These are phyloP conservation scores for Citrullus amarus DNA, from an alignment of 306 rosid species.

Conservation along the genomic window DNA sequence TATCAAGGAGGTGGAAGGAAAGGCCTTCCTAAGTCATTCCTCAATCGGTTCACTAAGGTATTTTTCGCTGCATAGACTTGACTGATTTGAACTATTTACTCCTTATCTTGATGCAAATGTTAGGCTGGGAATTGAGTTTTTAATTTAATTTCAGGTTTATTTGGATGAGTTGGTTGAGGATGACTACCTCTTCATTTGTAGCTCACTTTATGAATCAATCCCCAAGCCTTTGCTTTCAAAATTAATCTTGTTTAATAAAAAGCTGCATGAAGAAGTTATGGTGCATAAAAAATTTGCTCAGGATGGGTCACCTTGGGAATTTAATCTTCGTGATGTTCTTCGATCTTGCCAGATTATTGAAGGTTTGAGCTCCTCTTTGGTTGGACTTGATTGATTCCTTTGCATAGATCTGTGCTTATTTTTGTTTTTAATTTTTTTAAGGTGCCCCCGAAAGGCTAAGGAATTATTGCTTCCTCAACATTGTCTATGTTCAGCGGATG, in stretches of 20 bases:
- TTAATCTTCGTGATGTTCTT: constrained; percentile 84
- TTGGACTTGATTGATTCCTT: neutral
- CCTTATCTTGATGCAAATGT: neutral
- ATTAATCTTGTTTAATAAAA: constrained; percentile 56
- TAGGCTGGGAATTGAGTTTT: neutral
- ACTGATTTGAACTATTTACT: neutral
- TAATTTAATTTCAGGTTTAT: constrained; percentile 56
- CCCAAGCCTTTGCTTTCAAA: constrained; percentile 41
- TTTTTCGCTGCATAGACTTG: neutral
- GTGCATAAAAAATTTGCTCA: constrained; percentile 58
- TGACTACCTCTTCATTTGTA: constrained; percentile 69
- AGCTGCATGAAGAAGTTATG: constrained; percentile 70
- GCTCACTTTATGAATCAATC: constrained; percentile 54
- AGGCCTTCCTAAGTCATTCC: constrained; percentile 88
- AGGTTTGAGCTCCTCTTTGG: constrained; percentile 30
- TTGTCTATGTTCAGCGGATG: constrained; percentile 82
- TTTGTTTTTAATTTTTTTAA: constrained; percentile 13
- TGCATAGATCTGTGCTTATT: neutral
- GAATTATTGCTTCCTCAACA: constrained; percentile 57
- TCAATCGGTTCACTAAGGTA: constrained; percentile 92
- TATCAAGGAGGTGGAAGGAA: constrained; percentile 93
- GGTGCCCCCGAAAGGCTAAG: constrained; percentile 35
- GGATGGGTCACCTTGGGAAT: constrained; percentile 96
- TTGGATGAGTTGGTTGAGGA: constrained; percentile 74
- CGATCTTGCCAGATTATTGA: constrained; percentile 79